These are phyloP conservation scores for Tolypocladium amazonense DNA, from an alignment of 2,329 filamentous ascomycete species.

Conservation along the genomic window DNA sequence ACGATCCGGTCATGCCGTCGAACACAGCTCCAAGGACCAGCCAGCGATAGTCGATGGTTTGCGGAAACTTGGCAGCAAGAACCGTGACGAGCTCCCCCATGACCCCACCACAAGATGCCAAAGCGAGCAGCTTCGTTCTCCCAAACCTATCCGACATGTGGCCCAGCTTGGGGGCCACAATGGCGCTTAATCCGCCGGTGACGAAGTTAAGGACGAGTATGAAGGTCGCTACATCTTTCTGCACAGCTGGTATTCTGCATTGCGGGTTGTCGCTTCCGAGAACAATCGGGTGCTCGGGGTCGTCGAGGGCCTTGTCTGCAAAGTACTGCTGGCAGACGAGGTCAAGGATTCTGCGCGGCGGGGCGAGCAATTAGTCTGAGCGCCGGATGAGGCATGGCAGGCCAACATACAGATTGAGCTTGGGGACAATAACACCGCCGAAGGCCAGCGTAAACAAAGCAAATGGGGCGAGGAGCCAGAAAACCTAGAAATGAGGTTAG, in stretches of 20 bases:
- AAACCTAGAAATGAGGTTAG: slow-evolving; percentile 44
- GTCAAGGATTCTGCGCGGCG: slow-evolving; percentile 49
- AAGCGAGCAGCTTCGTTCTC: slow-evolving; percentile 60
- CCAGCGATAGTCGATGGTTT: slow-evolving; percentile 64
- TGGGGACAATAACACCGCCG: slow-evolving; percentile 76
- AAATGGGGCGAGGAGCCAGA: slow-evolving; percentile 75
- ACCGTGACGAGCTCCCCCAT: slow-evolving; percentile 68
- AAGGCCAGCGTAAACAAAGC: slow-evolving; percentile 76
- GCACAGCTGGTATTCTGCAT: slow-evolving; percentile 71
- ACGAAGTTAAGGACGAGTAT: slow-evolving; percentile 65
- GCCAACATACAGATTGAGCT: slow-evolving; percentile 58
- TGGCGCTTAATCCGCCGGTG: slow-evolving; percentile 65
- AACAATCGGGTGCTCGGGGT: slow-evolving; percentile 51
- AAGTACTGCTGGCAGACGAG: slow-evolving; percentile 81
- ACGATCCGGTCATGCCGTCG: slow-evolving; percentile 81
- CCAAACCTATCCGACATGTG: slow-evolving; percentile 81
- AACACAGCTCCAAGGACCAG: slow-evolving; percentile 65
- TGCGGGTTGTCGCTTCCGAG: slow-evolving; percentile 64
- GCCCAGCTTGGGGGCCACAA: slow-evolving; percentile 75
- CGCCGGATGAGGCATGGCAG: not conserved
- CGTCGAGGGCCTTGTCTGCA: slow-evolving; percentile 47
- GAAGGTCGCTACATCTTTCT: slow-evolving; percentile 67
- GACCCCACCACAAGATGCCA: slow-evolving; percentile 67
- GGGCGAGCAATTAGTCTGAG: not conserved
- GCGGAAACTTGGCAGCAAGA: slow-evolving; percentile 63